phyloP scores from a whole-genome alignment of 768 basidiomycete species.

The Hemileccinum impolitum region DNA sequence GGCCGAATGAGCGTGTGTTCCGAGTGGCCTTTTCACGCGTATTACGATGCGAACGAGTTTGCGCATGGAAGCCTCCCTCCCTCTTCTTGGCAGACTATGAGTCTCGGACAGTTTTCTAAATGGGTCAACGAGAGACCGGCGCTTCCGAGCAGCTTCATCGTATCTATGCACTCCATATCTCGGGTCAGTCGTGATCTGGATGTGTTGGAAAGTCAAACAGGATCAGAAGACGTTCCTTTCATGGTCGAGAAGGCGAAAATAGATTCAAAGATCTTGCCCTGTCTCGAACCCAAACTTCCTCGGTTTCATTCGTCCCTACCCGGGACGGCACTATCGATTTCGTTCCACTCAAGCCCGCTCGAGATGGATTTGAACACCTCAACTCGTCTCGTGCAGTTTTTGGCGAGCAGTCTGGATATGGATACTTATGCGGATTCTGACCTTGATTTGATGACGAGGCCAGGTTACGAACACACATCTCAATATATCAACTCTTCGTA shows the following conservation, averaged over 20 bases:
- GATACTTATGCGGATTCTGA: background rate
- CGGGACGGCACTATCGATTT: slow-evolving; percentile 6
- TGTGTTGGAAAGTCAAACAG: background rate
- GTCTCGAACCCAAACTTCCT: slow-evolving; percentile 18
- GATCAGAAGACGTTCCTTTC: background rate
- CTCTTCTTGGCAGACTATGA: slow-evolving; percentile 23
- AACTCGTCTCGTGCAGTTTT: slow-evolving; percentile 10
- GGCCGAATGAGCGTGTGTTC: slow-evolving; percentile 53
- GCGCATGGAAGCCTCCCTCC: background rate
- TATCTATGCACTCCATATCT: slow-evolving; percentile 31
- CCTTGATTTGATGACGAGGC: slow-evolving; percentile 10
- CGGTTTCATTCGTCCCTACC: slow-evolving; percentile 9
- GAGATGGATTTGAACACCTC: slow-evolving; percentile 10
- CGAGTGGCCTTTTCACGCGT: slow-evolving; percentile 44
- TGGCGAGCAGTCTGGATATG: slow-evolving; percentile 12
- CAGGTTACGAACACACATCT: slow-evolving; percentile 11
- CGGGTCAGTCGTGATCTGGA: slow-evolving; percentile 4
- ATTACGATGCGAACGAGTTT: slow-evolving; percentile 41
- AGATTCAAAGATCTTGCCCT: slow-evolving; percentile 18
- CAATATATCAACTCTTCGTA: slow-evolving; percentile 13
- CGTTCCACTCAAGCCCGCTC: slow-evolving; percentile 3
- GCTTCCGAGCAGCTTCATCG: slow-evolving; percentile 33
- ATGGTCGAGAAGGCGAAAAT: background rate
- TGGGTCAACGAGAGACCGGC: slow-evolving; percentile 33
- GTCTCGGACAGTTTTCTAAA: slow-evolving; percentile 36